phyloP scores from a whole-genome alignment of 2,329 filamentous ascomycete species.

The Aspergillus uvarum region DNA sequence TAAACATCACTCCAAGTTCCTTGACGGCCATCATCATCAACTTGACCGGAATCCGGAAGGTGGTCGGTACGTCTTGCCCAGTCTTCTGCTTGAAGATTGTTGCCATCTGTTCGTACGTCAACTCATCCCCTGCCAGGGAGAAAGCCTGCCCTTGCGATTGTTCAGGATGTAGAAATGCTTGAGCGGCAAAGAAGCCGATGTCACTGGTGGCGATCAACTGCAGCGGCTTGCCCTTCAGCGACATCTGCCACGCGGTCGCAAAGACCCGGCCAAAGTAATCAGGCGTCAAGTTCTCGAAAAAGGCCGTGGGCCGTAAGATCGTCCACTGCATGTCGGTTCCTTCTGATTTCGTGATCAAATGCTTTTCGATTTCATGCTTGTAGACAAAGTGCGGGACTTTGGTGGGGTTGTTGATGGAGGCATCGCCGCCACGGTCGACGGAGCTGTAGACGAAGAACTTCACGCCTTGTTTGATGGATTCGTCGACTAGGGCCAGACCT shows the following conservation, averaged over 20 bases:
- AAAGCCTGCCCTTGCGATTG: conserved; percentile 37
- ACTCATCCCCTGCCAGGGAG: conserved; percentile 55
- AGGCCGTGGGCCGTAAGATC: conserved; percentile 61
- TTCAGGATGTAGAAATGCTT: conserved; percentile 49
- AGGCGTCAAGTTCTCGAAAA: conserved; percentile 58
- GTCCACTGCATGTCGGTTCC: conserved; percentile 58
- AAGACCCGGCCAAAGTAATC: conserved; percentile 52
- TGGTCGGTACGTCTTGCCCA: conserved; percentile 45
- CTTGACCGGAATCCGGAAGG: conserved; percentile 43
- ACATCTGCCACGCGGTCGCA: conserved; percentile 42
- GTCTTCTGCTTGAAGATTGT: conserved; percentile 50
- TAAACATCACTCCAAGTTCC: conserved; percentile 50
- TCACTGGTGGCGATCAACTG: conserved; percentile 48
- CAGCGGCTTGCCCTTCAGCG: conserved; percentile 44
- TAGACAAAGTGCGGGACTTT: conserved; percentile 61
- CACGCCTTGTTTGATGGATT: conserved; percentile 55
- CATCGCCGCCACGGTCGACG: conserved; percentile 62
- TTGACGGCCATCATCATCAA: conserved; percentile 45
- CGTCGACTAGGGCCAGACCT: conserved; percentile 59
- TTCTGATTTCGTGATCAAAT: conserved; percentile 51
- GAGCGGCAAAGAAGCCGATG: conserved; percentile 53
- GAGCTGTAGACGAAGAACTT: conserved; percentile 64
- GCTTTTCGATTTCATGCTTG: conserved; percentile 62
- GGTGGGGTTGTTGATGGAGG: conserved; percentile 53
- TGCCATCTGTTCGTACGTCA: conserved; percentile 49